Base-by-base conservation (phyloP, 2,329 filamentous ascomycete genomes). In the Clathrospora elynae region DNA sequence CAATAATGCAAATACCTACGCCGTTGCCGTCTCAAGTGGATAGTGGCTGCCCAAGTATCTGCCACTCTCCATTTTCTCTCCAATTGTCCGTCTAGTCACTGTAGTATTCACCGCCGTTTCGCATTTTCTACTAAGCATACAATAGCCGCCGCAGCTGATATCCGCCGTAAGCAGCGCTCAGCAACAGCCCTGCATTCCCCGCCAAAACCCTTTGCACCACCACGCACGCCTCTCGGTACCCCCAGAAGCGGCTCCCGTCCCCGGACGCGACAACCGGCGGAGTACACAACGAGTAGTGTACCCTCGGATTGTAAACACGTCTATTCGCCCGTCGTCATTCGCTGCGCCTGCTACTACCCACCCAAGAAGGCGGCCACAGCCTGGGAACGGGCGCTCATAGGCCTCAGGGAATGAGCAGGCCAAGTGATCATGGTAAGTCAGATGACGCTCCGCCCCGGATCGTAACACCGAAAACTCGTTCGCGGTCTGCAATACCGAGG, bases 381-480 rank as follows among this genome's bases (percentile, higher is more conserved):
- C 59, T 51, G 55, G 48, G 43, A 49, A 43, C 53, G 54, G 62
- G 62, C 63, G 53, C 54, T 52, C 53, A 54, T 25, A 48, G 47
- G 47, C 47, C 43, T 45, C 46, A 69, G 67, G 67, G 67, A 64
- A 71, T 71, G 68, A 70, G 64, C 66, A 61, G 57, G 65, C 65
- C 62, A 69, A 64, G 62, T 55, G 65, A 68, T 55, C 53, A 70
- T 70, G 68, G 67, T 70, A 64, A 66, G 65, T 57, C 50, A 38
- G 37, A 30, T 46, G 42, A 50, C 38, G 22, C 31, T 29, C 24
- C 31, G 13, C 26, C 24, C 13, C 19, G 13, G 25, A 14, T 34
- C 31, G 30, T 39, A 24, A 36, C 14, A 35, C 25, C 37, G 13
- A 42, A 31, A 14, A 29, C 31, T 23, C 10, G n/a, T 16, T 40